Percentiles rank a stretch among this genome's conserved stretches.
These are phyloP conservation scores for Pulveroboletus sp. DNA, from an alignment of 768 basidiomycete species.

Conservation along the genomic window DNA sequence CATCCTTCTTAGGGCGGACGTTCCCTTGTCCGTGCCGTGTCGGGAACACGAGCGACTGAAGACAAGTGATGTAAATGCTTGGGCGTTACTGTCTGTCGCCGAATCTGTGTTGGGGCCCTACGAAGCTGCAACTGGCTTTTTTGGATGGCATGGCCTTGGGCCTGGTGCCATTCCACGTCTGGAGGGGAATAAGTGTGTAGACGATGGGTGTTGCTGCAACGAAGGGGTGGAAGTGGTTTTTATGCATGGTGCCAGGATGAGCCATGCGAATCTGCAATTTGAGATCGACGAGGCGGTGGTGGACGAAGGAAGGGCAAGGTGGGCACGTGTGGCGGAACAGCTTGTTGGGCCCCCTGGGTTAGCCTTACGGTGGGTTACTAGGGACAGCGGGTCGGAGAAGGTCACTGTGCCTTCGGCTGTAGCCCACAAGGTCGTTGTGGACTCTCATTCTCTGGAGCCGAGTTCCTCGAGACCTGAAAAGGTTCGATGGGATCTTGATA, in stretches of 20 bases:
- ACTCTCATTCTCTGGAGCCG: neutral
- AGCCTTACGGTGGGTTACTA: constrained; percentile 1
- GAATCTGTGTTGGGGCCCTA: constrained; percentile 22
- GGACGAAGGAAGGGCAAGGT: constrained; percentile 20
- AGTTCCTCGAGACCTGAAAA: neutral
- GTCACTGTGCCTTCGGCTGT: neutral
- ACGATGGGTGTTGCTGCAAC: neutral
- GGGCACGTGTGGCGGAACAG: constrained; percentile 16
- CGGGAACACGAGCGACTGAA: neutral
- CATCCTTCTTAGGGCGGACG: constrained; percentile 1
- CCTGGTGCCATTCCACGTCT: constrained; percentile 3
- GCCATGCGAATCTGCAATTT: constrained; percentile 2
- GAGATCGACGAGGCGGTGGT: constrained; percentile 20
- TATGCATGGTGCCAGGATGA: neutral
- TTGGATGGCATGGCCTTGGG: constrained; percentile 26
- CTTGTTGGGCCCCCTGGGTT: constrained; percentile 20
- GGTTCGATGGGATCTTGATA: constrained; percentile 17
- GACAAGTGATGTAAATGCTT: neutral
- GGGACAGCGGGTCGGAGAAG: neutral
- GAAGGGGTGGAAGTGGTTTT: neutral
- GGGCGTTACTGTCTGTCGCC: constrained; percentile 9
- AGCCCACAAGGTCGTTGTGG: neutral
- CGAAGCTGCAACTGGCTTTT: constrained; percentile 28
- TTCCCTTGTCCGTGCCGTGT: neutral
- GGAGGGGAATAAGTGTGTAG: neutral